phyloP scores from a whole-genome alignment of 208 protist genomes.

The Angomonas ambiguus region DNA sequence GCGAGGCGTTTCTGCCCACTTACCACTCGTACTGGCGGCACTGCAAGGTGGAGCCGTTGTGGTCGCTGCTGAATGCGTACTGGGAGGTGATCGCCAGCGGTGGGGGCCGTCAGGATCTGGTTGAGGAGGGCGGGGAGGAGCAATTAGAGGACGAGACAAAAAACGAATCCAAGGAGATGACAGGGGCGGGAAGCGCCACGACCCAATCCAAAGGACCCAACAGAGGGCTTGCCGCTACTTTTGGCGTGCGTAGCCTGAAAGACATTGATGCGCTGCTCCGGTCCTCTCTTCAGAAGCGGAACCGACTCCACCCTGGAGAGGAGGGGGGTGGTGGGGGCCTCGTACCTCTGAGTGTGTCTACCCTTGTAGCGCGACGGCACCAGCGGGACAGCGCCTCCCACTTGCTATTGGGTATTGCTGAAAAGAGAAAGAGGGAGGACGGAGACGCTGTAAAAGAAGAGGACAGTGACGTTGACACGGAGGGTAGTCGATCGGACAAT shows the following conservation, averaged over 20 bases:
- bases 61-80: constrained; percentile 42
- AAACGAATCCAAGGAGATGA: constrained; percentile 5
- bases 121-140: background rate
- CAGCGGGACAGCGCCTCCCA: constrained; percentile 1
- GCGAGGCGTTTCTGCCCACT: constrained; percentile 75
- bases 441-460: constrained; percentile 17
- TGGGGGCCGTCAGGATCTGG: background rate
- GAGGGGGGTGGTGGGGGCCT: constrained; percentile 44
- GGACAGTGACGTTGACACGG: background rate
- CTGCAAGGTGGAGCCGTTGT: constrained; percentile 31
- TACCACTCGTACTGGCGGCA: constrained; percentile 46
- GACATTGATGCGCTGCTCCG: constrained; percentile 37
- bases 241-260: constrained; percentile 57
- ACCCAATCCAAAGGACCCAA: constrained; percentile 13
- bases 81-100: constrained; percentile 9
- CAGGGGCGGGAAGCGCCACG: background rate
- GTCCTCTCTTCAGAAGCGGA: background rate
- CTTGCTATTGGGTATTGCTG: background rate
- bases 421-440: background rate
- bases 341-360: constrained; percentile 51
- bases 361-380: constrained; percentile 26
- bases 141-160: constrained; percentile 5
- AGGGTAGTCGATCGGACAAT: constrained; percentile 17
- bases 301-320: constrained; percentile 5
- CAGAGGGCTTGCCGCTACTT: constrained; percentile 42